A percentile compares a stretch with the other conserved stretches of the same genome.
Conservation (phyloP, 2,329 filamentous ascomycete species). For the Alternaria arbusti region DNA sequence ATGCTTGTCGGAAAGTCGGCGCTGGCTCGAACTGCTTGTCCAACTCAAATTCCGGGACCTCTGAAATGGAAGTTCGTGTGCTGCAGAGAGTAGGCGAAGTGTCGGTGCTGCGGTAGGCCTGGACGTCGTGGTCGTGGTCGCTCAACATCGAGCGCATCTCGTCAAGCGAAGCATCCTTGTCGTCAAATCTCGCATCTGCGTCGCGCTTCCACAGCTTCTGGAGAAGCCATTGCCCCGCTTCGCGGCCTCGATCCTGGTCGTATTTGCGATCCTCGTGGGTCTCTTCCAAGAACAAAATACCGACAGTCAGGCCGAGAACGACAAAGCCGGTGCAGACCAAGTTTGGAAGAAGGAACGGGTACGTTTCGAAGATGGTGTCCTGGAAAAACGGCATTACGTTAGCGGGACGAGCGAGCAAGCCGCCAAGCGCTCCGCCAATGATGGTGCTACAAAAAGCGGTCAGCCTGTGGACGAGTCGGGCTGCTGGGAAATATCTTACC, state of each 20-base stretch:
- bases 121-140: conserved; percentile 53
- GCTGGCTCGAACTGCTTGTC: conserved; percentile 33
- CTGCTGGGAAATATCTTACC: conserved; percentile 57
- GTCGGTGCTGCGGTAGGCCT: conserved; percentile 66
- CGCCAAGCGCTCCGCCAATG: conserved; percentile 88
- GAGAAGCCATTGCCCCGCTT: conserved; percentile 75
- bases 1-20: conserved; percentile 62
- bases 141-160: conserved; percentile 68
- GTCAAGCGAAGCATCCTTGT: conserved; percentile 59
- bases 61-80: conserved; percentile 39
- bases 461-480: conserved; percentile 23
- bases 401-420: conserved; percentile 85
- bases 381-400: conserved; percentile 81
- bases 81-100: conserved; percentile 59
- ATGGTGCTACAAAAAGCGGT: conserved; percentile 70
- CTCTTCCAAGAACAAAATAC: conserved; percentile 89
- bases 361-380: conserved; percentile 81
- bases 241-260: conserved; percentile 75
- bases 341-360: conserved; percentile 90
- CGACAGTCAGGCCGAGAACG: conserved; percentile 75
- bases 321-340: conserved; percentile 86
- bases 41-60: conserved; percentile 44
- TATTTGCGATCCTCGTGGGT: conserved; percentile 85
- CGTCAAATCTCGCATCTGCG: conserved; percentile 38
- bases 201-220: conserved; percentile 40